Conservation (phyloP, 2,329 filamentous ascomycete genomes). For the Zymoseptoria pseudotritici region DNA sequence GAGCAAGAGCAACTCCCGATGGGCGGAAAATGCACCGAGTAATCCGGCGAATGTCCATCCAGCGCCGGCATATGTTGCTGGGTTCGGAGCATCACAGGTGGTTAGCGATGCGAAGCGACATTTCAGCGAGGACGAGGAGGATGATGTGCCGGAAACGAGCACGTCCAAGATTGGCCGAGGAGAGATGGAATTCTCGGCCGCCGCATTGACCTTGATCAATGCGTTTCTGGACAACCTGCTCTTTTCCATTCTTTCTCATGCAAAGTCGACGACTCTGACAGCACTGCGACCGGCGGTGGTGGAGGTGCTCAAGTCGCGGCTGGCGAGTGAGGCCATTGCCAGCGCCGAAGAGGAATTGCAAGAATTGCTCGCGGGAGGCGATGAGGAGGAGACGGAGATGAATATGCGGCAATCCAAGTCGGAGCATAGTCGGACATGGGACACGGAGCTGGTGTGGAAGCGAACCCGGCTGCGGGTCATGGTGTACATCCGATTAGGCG, state of each 20-base stretch:
- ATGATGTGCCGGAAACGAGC: conserved; percentile 54
- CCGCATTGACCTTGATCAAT: conserved; percentile 74
- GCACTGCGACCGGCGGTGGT: conserved; percentile 73
- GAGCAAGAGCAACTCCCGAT: conserved; percentile 7
- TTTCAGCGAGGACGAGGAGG: conserved; percentile 46
- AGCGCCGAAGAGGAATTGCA: conserved; percentile 79
- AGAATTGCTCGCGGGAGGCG: conserved; percentile 75
- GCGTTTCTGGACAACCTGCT: conserved; percentile 88
- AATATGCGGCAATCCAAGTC: conserved; percentile 19
- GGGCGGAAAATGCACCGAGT: conserved; percentile 7
- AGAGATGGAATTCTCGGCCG: conserved; percentile 63
- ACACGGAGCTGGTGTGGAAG: conserved; percentile 91
- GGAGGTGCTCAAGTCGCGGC: conserved; percentile 80
- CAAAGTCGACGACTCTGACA: conserved; percentile 68
- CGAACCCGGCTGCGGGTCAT: conserved; percentile 87
- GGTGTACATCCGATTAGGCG: conserved; percentile 94
- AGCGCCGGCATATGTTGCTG: conserved; percentile 77
- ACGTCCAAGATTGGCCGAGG: conserved; percentile 52
- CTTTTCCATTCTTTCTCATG: conserved; percentile 76
- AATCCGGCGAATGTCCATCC: conserved; percentile 50
- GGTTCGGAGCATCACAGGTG: conserved; percentile 81
- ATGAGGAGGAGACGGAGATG: conserved; percentile 51
- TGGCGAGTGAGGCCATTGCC: conserved; percentile 76
- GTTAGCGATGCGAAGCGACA: conserved; percentile 71
- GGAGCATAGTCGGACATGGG: conserved; percentile 56